Evolutionary conservation across 306 rosid species (phyloP), one percentile per base, ranked within the genome.

Genomic region (Fragaria vesca): DNA sequence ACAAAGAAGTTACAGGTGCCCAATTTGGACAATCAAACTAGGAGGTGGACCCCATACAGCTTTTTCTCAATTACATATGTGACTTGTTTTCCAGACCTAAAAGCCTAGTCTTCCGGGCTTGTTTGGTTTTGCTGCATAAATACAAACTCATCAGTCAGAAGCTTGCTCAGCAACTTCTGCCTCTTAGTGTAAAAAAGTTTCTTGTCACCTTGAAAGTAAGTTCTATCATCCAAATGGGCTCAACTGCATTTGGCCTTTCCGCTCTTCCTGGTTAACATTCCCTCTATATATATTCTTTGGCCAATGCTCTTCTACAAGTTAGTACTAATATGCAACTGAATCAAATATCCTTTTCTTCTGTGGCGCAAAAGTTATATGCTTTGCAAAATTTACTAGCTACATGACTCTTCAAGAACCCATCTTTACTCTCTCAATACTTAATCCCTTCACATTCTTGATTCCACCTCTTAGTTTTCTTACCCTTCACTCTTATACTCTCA

Each of bases 1-100:
- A 61, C 72, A 81, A 84, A 80, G 74, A 80, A 85, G 85, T 73
- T 80, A 79, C 85, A 67, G 82, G 82, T 83, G 78, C 76, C 73
- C 78, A 72, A 80, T 86, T 83, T 80, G 78, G 80, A 51, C 80
- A 65, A 71, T 81, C 71, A 76, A 76, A 73, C 65, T 80, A 60
- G 63, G 70, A 38, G 81, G 94, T 87, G 93, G 91, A 82, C 81
- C 79, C 73, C 9, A 43, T 43, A 0, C 0, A 38, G 20, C 75
- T 48, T 50, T 71, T 34, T 1, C 4, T 18, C 20, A 61, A 61
- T 26, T 28, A 15, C 9, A 61, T 28, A 11, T 2, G 47, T 72
- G 47, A 26, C 63, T 18, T 17, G 36, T 17, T 40, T 5, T 40
- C 43, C 8, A 30, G 18, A 13, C 16, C 67, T 61, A 61, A 12